These are phyloP conservation scores for Pyrenophora teres DNA, from an alignment of 2,329 filamentous ascomycete genomes.

Conservation along the genomic window DNA sequence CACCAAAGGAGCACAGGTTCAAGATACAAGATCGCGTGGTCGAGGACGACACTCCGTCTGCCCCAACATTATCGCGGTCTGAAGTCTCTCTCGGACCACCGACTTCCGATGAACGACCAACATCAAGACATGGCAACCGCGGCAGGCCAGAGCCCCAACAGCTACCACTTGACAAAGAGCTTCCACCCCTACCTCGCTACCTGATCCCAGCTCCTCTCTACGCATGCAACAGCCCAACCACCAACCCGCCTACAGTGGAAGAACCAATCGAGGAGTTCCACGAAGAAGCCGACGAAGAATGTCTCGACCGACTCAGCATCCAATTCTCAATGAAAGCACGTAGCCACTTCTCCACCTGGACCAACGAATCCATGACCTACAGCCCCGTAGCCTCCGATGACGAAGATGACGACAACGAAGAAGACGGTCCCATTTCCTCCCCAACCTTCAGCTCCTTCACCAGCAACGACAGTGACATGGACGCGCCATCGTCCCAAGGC, in stretches of 20 bases:
- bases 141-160: conserved; percentile 20
- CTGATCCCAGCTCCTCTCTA: conserved; percentile 38
- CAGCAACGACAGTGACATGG: conserved; percentile 35
- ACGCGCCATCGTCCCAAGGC: conserved; percentile 26
- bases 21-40: conserved; percentile 16
- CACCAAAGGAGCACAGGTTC: conserved; percentile 26
- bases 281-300: conserved; percentile 20
- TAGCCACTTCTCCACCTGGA: conserved; percentile 45
- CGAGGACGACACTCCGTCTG: conserved; percentile 20
- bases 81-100: conserved; percentile 19
- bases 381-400: conserved; percentile 31
- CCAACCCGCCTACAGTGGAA: conserved; percentile 6
- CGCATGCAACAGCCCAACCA: conserved; percentile 21
- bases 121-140: conserved; percentile 34
- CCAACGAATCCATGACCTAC: conserved; percentile 31
- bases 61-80: conserved; percentile 31
- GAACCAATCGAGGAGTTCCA: conserved; percentile 14
- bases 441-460: conserved; percentile 42
- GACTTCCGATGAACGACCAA: conserved; percentile 28
- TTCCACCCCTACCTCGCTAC: conserved; percentile 39
- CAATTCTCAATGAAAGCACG: conserved; percentile 25
- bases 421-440: conserved; percentile 28
- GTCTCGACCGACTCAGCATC: conserved; percentile 13
- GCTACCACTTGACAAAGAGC: conserved; percentile 33
- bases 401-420: conserved; percentile 26